Evolutionary conservation across 768 basidiomycete genomes (phyloP), one percentile per base, ranked within the genome.

Genomic region (Sutorius australiensis): DNA sequence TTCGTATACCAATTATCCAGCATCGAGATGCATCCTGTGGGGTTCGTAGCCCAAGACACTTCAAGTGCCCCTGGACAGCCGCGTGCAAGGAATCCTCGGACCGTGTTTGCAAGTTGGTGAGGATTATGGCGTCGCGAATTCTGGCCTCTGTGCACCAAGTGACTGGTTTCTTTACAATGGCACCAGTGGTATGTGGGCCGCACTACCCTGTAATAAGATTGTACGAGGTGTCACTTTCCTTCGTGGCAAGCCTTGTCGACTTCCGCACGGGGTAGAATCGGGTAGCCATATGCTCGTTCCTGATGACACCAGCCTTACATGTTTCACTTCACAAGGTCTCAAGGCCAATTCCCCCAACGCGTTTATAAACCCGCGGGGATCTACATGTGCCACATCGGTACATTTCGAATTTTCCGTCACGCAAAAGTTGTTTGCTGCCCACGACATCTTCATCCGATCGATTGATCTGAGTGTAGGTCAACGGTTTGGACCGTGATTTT

Each of bases 211-310:
- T 19, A 24, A 24, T 24, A 24, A 24, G 24, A 24, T 70, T 80
- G 63, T 73, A 78, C 2, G 74, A 55, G 6, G 78, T 70, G 5
- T 76, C 71, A 1, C 79, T n/a, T n/a, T n/a, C 74, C 58, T 86
- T 3, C 24, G 24, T 24, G 24, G 24, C 24, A 24, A 27, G 6
- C 41, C 41, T 41, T 16, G 14, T 41, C 24, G 24, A 24, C 24
- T 42, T 42, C 41, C 16, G 1, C 27, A 16, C 41, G 14, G 3
- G 0, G 12, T 41, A 14, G 24, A 6, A 2, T 41, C 24, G 24
- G 16, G 14, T 14, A 27, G 6, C 39, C 21, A 8, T 13, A 21
- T 13, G 13, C 10, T 21, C 8, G 21, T 40, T 40, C 19, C 12
- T 24, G 21, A 24, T 6, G 39, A 27, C 14, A 8, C 16, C 24